Percentiles rank a stretch among this genome's conserved stretches.
These are phyloP conservation scores for Sedum album DNA, from an alignment of 164 flowering plant genomes.

Conservation along the genomic window DNA sequence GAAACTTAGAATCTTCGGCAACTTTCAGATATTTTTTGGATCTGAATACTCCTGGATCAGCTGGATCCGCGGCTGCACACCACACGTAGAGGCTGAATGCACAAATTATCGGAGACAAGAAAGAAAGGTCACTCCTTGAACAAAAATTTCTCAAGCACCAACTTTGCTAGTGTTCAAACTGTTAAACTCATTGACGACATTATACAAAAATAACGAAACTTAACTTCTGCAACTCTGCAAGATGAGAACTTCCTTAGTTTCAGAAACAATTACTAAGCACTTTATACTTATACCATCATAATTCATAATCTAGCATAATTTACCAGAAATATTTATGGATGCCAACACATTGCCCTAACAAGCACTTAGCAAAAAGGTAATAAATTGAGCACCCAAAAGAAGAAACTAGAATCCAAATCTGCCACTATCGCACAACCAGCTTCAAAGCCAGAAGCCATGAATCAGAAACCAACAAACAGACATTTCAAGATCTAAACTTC, in stretches of 20 bases:
- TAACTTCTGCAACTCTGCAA: background rate
- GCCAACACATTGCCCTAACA: background rate
- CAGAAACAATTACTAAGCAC: background rate
- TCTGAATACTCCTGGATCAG: conserved; percentile 67
- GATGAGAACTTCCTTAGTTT: background rate
- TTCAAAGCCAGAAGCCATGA: background rate
- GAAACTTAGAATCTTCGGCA: conserved; percentile 24
- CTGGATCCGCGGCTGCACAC: conserved; percentile 89
- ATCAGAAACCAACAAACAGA: conserved; percentile 11
- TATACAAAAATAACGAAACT: no score
- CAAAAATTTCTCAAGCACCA: background rate
- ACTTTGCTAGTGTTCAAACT: background rate
- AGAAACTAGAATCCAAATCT: background rate
- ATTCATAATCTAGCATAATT: background rate
- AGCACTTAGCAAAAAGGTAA: background rate
- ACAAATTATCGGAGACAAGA: conserved; percentile 44
- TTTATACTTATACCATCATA: background rate
- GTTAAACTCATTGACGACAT: background rate
- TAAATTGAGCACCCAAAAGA: background rate
- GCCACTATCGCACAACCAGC: background rate
- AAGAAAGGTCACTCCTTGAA: conserved; percentile 11
- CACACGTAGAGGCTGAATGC: conserved; percentile 71
- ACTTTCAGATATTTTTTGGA: conserved; percentile 64
- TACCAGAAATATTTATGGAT: background rate
- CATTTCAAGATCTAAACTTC: conserved; percentile 27